Evolutionary conservation across 2,329 filamentous ascomycete species (phyloP).

Genomic region (Geosmithia morbida): DNA sequence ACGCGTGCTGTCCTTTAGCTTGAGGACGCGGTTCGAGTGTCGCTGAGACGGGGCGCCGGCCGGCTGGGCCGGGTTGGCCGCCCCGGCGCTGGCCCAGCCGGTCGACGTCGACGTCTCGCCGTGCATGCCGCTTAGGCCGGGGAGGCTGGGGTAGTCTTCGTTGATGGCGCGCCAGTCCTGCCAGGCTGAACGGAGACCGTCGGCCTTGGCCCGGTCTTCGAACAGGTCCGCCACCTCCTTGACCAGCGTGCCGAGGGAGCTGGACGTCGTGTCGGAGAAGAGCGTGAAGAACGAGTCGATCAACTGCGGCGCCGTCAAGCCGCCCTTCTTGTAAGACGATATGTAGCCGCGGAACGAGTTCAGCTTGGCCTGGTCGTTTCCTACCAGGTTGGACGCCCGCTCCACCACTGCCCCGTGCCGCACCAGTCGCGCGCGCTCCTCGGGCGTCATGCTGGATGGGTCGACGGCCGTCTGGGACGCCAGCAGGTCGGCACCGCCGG

Average conservation of each 20-base stretch:
- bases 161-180: slow-evolving; percentile 93
- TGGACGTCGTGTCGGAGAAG: slow-evolving; percentile 63
- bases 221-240: slow-evolving; percentile 89
- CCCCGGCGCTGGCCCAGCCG: slow-evolving; percentile 46
- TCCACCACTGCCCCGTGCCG: slow-evolving; percentile 78
- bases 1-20: slow-evolving; percentile 43
- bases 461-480: slow-evolving; percentile 28
- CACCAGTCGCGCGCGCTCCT: slow-evolving; percentile 67
- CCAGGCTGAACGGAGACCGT: slow-evolving; percentile 69
- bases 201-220: slow-evolving; percentile 64
- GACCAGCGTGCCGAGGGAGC: slow-evolving; percentile 74
- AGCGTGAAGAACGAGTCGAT: slow-evolving; percentile 80
- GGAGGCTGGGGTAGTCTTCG: slow-evolving; percentile 85
- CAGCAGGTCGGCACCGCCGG: slow-evolving; percentile 19
- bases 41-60: slow-evolving; percentile 25
- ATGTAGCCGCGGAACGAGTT: slow-evolving; percentile 65
- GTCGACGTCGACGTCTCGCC: slow-evolving; percentile 41
- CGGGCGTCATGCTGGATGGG: slow-evolving; percentile 43
- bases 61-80: slow-evolving; percentile 34
- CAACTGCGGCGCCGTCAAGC: slow-evolving; percentile 58
- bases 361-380: slow-evolving; percentile 63
- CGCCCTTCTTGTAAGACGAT: slow-evolving; percentile 59
- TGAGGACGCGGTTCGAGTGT: slow-evolving; percentile 39
- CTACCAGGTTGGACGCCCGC: slow-evolving; percentile 66
- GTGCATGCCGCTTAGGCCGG: slow-evolving; percentile 56